phyloP scores from a whole-genome alignment of 2,329 filamentous ascomycete genomes.

The Aspergillus quadrilineatus region DNA sequence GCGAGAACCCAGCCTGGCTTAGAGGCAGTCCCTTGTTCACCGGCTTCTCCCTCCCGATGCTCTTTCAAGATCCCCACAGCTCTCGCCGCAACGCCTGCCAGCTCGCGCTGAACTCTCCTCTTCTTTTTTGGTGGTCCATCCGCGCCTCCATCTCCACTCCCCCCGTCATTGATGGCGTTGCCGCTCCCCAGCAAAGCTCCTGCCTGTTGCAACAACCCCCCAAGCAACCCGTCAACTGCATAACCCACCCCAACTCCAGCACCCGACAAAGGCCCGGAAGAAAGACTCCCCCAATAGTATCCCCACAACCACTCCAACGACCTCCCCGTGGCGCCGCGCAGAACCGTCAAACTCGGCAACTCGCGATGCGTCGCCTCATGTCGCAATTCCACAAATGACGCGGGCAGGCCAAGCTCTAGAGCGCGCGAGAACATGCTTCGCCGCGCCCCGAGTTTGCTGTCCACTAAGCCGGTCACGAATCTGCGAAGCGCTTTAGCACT shows the following conservation, averaged over 20 bases:
- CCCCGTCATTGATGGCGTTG: not conserved
- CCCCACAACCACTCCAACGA: slow-evolving; percentile 84
- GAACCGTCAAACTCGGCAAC: slow-evolving; percentile 70
- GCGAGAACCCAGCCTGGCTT: slow-evolving; percentile 21
- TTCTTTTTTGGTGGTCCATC: slow-evolving; percentile 29
- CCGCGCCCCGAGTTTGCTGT: slow-evolving; percentile 43
- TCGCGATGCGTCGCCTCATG: slow-evolving; percentile 91
- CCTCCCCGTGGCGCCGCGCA: slow-evolving; percentile 67
- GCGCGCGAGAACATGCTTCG: slow-evolving; percentile 49
- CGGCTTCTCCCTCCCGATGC: not conserved
- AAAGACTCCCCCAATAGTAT: slow-evolving; percentile 70
- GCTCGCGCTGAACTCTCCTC: slow-evolving; percentile 27
- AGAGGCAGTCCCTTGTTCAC: not conserved
- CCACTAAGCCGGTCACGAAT: slow-evolving; percentile 48
- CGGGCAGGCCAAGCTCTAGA: slow-evolving; percentile 45
- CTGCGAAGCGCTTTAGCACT: slow-evolving; percentile 20
- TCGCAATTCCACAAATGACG: slow-evolving; percentile 81
- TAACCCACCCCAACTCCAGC: slow-evolving; percentile 6
- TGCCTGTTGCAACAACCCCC: slow-evolving; percentile 25
- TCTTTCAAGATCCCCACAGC: slow-evolving; percentile 30
- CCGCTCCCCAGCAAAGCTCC: not conserved
- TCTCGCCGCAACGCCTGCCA: slow-evolving; percentile 23
- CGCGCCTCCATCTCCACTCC: not conserved
- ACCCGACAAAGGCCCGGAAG: slow-evolving; percentile 2
- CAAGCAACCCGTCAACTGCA: slow-evolving; percentile 7